A percentile compares a stretch with the other conserved stretches of the same genome.
These are phyloP conservation scores for Cercospora beticola DNA, from an alignment of 2,329 filamentous ascomycete species.

Conservation along the genomic window DNA sequence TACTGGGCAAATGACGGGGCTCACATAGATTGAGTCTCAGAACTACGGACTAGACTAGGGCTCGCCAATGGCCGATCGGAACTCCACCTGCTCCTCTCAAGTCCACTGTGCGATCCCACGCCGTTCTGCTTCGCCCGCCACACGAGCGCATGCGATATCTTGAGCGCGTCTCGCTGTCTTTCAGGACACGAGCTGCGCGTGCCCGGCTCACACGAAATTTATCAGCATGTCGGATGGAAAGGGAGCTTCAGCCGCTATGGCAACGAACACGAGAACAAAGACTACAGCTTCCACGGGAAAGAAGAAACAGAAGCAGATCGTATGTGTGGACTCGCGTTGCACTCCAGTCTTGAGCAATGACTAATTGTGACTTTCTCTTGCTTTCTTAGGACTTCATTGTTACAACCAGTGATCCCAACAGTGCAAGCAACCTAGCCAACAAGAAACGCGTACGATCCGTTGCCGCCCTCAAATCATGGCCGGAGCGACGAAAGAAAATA, in stretches of 20 bases:
- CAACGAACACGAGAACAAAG: neutral
- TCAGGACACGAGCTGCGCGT: neutral
- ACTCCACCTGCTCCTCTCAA: neutral
- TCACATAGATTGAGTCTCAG: neutral
- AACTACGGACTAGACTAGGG: neutral
- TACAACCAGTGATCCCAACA: constrained; percentile 29
- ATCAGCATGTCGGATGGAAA: neutral
- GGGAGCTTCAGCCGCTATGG: neutral
- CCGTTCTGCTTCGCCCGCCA: neutral
- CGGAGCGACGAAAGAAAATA: constrained; percentile 31
- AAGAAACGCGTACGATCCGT: constrained; percentile 34
- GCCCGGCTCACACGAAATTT: neutral
- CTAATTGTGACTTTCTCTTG: neutral
- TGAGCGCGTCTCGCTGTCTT: neutral
- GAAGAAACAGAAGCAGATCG: constrained; percentile 20
- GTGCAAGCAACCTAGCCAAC: constrained; percentile 27
- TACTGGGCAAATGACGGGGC: neutral
- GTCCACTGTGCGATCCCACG: neutral
- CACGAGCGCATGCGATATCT: neutral
- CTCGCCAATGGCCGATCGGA: neutral
- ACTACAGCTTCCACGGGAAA: neutral
- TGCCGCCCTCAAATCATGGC: constrained; percentile 35
- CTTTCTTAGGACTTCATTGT: constrained; percentile 32
- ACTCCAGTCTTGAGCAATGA: too few relatives aligned
- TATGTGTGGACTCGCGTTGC: too few relatives aligned